Evolutionary conservation across 2,329 filamentous ascomycete genomes (phyloP), one percentile per base, ranked within the genome.

Genomic region (Microsporum ferrugineum): DNA sequence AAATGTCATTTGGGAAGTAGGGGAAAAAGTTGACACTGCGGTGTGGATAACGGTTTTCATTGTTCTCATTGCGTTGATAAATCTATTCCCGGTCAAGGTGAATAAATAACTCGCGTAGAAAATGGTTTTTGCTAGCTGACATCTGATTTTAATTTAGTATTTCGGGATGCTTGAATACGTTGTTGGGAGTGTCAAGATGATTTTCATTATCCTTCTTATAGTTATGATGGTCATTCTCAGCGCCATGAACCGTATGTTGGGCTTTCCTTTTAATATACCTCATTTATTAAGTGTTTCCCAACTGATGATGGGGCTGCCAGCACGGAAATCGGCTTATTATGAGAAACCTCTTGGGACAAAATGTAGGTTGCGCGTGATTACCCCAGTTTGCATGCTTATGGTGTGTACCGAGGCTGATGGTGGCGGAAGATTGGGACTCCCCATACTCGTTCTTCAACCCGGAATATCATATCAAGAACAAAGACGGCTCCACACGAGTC

Each of bases 221-320:
- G 63, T 76, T 6, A 72, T 77, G 68, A 78, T 77, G 63, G 68
- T 77, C 17, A 69, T 75, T 47, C 60, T 77, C 57, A 72, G 71
- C 57, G 68, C 76, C 12, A 63, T 71, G 69, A 69, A 47, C 70
- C 74, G 64, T 69, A 45, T 71, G 72, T n/a, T 55, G 31, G 14
- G 23, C n/a, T 1, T 2, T 8, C 6, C 53, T 27, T 27, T 36
- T 3, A 12, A 55, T 27, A 74, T 66, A 58, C 68, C 66, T 12
- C 73, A 3, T n/a, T 33, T 3, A 6, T 17, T 33, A n/a, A 5
- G 8, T 53, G 39, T n/a, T 3, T 8, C 8, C 12, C 49, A 33
- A 34, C 49, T 55, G n/a, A 55, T 72, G 60, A 59, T 65, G 69
- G 7, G 29, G 47, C 7, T 31, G 43, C 6, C 53, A 76, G 74